Evolutionary conservation across 495 filamentous ascomycete species (phyloP), one percentile per base, ranked within the genome.

Genomic region (Penicillium chermesinum): DNA sequence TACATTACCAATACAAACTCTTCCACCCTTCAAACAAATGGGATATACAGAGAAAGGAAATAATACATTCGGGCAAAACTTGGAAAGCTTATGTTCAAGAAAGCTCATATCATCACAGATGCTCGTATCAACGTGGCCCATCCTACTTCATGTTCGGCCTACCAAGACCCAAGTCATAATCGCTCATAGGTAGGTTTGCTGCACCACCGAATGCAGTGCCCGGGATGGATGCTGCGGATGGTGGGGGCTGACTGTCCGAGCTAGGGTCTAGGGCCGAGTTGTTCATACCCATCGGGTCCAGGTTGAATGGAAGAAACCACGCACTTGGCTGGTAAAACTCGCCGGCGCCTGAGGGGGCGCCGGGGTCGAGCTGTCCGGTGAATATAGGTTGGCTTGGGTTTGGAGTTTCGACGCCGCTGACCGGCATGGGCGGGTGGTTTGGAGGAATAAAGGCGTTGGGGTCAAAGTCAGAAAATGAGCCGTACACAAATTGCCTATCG

Each of bases 281-380:
- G 4, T 17, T 49, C 20, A 21, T 54, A 32, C 62, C 60, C 25
- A 71, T 45, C 3, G 87, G 88, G 52, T 89, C 86, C 68, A 91
- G 80, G 58, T 96, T 96, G 70, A 95, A 96, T 2, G 91, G 91
- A 71, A 95, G 82, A 66, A 95, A 95, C 91, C 91, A 96, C 17
- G 90, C 89, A 44, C 83, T 89, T 1, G 85, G 69, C 35, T 77
- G 72, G 53, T 71, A 69, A 55, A 61, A 72, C 38, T 74, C 71
- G 37, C 65, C 69, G 1, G 63, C 61, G 8, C 69, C 70, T 2
- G 70, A 64, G 0, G 70, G 70, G 0, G 69, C 67, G 34, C 63
- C 58, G 20, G 69, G 66, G 27, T 73, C 69, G 0, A 71, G 52
- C 14, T 73, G 66, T 17, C 63, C 62, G 1, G 64, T 58, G 48